These are phyloP conservation scores for Ceriops tagal DNA, from an alignment of 345 rosid species.

Conservation along the genomic window DNA sequence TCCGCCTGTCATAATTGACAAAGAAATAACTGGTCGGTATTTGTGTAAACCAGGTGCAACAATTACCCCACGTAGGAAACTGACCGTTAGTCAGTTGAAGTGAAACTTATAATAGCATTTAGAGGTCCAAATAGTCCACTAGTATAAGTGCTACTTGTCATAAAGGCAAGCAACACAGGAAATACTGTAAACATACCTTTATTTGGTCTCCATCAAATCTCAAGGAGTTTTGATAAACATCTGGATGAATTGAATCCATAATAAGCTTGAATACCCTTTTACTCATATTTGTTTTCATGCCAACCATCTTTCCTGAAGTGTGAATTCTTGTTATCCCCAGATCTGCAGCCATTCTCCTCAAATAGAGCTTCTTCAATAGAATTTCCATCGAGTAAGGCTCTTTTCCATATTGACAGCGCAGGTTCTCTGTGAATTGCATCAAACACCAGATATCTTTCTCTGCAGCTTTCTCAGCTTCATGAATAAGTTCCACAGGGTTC, in stretches of 20 bases:
- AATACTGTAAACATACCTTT: constrained; percentile 46
- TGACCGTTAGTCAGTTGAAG: not conserved
- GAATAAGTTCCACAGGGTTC: constrained; percentile 77
- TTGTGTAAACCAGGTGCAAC: no score
- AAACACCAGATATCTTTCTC: constrained; percentile 74
- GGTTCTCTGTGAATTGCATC: constrained; percentile 83
- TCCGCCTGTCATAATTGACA: constrained; percentile 62
- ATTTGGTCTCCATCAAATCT: constrained; percentile 59
- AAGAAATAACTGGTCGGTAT: not conserved
- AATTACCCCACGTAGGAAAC: not conserved
- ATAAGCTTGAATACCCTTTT: constrained; percentile 78
- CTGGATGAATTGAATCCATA: constrained; percentile 67
- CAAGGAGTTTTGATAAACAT: constrained; percentile 62
- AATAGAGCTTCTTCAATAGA: constrained; percentile 80
- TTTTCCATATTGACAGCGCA: constrained; percentile 82
- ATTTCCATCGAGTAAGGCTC: constrained; percentile 90
- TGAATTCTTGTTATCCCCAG: constrained; percentile 74
- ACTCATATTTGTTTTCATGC: constrained; percentile 79
- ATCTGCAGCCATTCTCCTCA: constrained; percentile 96
- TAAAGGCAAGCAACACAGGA: constrained; percentile 6
- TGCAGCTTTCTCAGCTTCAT: constrained; percentile 84
- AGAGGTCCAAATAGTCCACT: not conserved
- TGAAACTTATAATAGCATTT: not conserved
- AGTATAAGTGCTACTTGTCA: not conserved
- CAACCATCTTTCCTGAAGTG: constrained; percentile 83